Conservation (phyloP, 345 rosid species). For the Eucalyptus polyanthemos region DNA sequence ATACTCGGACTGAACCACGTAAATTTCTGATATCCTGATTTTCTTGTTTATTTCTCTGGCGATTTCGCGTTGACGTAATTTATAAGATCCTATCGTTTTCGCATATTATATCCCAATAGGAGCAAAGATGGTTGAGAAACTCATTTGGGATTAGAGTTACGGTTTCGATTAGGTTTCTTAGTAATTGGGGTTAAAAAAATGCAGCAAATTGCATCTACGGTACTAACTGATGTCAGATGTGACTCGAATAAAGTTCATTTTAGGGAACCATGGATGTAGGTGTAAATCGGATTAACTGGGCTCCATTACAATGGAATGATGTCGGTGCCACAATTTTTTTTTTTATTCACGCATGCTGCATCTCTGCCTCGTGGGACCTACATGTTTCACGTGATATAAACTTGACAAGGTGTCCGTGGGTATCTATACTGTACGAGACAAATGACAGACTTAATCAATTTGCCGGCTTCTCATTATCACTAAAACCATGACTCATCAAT, state of each 20-base stretch:
- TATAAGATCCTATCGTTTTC: no score
- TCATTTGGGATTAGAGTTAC: neutral
- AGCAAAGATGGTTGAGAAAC: neutral
- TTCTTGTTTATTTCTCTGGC: no score
- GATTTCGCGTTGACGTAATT: no score
- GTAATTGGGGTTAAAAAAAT: neutral
- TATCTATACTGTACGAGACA: neutral
- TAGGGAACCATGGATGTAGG: neutral
- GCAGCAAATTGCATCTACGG: neutral
- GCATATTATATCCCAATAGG: no score
- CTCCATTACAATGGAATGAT: neutral
- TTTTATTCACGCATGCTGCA: neutral
- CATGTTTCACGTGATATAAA: neutral
- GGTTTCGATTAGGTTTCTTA: neutral
- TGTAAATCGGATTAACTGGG: neutral
- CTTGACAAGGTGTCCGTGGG: neutral
- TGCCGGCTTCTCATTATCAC: neutral
- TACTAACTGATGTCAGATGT: neutral
- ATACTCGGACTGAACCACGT: no score
- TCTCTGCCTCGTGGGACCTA: neutral
- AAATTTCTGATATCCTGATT: no score
- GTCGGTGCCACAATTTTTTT: neutral
- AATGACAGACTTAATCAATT: neutral
- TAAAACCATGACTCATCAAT: neutral
- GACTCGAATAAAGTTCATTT: neutral